A percentile compares a stretch with the other conserved stretches of the same genome.
These are phyloP conservation scores for Albizia julibrissin DNA, from an alignment of 306 rosid genomes.

Conservation along the genomic window DNA sequence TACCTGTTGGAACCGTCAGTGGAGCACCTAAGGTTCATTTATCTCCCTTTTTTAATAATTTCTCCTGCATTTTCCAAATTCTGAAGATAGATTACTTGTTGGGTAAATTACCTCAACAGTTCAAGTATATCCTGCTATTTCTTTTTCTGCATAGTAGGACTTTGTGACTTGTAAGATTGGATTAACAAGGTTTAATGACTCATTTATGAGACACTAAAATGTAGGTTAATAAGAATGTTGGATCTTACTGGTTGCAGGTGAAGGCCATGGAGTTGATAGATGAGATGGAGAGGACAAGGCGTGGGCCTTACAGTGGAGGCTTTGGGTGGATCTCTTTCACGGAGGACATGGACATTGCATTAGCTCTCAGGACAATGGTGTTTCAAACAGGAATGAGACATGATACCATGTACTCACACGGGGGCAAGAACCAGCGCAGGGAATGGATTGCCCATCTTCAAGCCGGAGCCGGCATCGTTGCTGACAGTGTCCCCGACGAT, in stretches of 20 bases:
- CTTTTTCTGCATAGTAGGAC: no score
- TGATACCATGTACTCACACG: slow-evolving; percentile 79
- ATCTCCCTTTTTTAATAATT: not conserved
- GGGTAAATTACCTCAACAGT: not conserved
- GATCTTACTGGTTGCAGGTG: slow-evolving; percentile 49
- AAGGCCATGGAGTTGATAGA: slow-evolving; percentile 89
- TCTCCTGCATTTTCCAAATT: not conserved
- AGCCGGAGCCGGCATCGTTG: slow-evolving; percentile 90
- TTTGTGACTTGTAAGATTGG: no score
- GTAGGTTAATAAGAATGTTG: no score
- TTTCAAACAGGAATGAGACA: slow-evolving; percentile 62
- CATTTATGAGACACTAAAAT: no score
- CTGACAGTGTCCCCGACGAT: slow-evolving; percentile 75
- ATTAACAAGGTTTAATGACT: no score
- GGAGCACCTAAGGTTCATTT: slow-evolving; percentile 84
- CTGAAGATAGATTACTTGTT: not conserved
- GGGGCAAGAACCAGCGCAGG: slow-evolving; percentile 42
- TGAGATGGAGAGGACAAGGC: slow-evolving; percentile 63
- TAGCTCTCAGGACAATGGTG: slow-evolving; percentile 77
- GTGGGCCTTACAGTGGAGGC: slow-evolving; percentile 84
- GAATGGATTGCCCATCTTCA: slow-evolving; percentile 90
- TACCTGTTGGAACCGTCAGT: slow-evolving; percentile 88
- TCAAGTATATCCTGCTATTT: no score
- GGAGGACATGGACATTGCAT: slow-evolving; percentile 78
- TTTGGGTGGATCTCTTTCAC: slow-evolving; percentile 69